Conservation (phyloP, 148 eudicot genomes). For the Chenopodium berlandieri region DNA sequence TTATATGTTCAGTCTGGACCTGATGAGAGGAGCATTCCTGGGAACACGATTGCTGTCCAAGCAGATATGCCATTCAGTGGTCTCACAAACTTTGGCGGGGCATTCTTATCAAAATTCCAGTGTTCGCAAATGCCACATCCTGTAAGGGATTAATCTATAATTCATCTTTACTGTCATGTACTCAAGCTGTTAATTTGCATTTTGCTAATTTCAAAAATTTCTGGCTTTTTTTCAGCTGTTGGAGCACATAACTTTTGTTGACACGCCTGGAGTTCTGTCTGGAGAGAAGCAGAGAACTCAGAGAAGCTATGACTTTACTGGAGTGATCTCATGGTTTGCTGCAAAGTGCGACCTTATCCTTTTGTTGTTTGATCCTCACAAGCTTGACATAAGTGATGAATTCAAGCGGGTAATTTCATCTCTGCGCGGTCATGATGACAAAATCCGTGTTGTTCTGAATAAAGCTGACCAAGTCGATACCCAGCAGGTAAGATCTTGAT, state of each 20-base stretch:
- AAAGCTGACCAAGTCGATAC: conserved; percentile 98
- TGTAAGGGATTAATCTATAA: conserved; percentile 38
- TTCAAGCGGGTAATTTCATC: conserved; percentile 89
- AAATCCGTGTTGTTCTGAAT: conserved; percentile 88
- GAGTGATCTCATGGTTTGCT: conserved; percentile 95
- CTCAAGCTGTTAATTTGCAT: neutral
- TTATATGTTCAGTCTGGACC: conserved; percentile 60
- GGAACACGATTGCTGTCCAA: conserved; percentile 85
- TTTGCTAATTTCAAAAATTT: neutral
- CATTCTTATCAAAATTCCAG: conserved; percentile 87
- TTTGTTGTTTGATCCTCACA: conserved; percentile 87
- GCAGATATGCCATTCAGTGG: conserved; percentile 85
- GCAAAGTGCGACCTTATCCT: conserved; percentile 89
- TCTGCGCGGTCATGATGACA: conserved; percentile 84
- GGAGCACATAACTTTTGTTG: conserved; percentile 86
- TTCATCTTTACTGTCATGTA: neutral
- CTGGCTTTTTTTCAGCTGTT: conserved; percentile 46
- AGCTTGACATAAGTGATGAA: conserved; percentile 91
- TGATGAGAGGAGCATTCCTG: conserved; percentile 92
- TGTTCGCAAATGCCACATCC: conserved; percentile 96
- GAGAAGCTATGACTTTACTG: conserved; percentile 91
- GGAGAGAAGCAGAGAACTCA: conserved; percentile 95
- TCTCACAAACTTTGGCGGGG: conserved; percentile 73
- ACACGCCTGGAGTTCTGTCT: conserved; percentile 94
- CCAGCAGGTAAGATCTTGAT: conserved; percentile 52